A percentile compares a stretch with the other conserved stretches of the same genome.
phyloP scores from a whole-genome alignment of 2,329 filamentous ascomycete species.

The Sclerotinia sclerotiorum region DNA sequence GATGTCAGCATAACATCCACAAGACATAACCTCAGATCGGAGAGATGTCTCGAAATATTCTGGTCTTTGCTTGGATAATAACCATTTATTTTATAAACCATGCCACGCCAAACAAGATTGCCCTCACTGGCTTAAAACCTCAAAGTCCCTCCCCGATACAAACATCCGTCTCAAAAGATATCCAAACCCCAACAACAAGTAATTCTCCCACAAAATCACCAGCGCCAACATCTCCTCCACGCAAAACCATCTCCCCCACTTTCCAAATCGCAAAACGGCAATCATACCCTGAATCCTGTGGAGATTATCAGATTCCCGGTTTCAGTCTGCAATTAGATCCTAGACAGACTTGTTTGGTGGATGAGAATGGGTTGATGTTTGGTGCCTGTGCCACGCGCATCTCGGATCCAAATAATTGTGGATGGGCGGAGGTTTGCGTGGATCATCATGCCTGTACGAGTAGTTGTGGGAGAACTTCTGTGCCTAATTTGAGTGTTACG shows the following conservation, averaged over 20 bases:
- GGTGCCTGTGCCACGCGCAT: background rate
- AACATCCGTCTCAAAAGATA: background rate
- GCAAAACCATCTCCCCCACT: rapidly evolving
- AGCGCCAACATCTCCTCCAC: background rate
- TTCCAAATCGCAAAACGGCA: background rate
- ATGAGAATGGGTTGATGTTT: constrained; percentile 15
- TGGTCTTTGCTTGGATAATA: background rate
- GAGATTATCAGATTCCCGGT: background rate
- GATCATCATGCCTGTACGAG: background rate
- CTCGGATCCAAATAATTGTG: background rate
- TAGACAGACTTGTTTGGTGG: background rate
- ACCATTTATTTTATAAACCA: background rate
- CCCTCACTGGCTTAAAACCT: background rate
- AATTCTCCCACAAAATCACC: background rate
- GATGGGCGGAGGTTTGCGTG: constrained; percentile 12
- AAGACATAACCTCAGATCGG: background rate
- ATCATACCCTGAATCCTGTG: background rate
- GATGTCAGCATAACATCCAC: background rate
- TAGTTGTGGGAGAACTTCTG: constrained; percentile 17
- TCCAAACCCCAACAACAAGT: background rate
- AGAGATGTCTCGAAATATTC: constrained; percentile 5
- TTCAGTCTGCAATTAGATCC: background rate
- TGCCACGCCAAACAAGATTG: background rate
- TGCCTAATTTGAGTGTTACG: constrained; percentile 1
- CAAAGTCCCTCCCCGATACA: background rate